Base-by-base conservation (phyloP, 2,329 filamentous ascomycete genomes). In the Colletotrichum gloeosporioides region DNA sequence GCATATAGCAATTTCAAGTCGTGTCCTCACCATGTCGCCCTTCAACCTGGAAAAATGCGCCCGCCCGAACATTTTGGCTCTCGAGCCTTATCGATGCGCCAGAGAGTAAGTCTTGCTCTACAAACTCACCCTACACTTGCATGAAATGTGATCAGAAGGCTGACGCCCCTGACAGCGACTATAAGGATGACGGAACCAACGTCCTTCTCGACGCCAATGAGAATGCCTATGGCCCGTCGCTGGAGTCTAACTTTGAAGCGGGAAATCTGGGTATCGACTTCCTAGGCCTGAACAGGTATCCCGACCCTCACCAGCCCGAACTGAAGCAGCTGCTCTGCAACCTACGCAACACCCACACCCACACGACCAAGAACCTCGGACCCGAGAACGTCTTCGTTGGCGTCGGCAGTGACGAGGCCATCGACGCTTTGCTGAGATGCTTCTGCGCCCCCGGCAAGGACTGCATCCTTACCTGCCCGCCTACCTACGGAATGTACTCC, bases 401-500 rank as follows among this genome's bases (percentile, higher is more conserved):
- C 77, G 96, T 99, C 59, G 97, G 97, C 78, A 98, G 95, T 77
- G 97, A 99, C 84, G 97, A 99, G 89, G 96, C 95, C 78, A 98
- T 99, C 83, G 97, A 99, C 86, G 95, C 95, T 8, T 91, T 99
- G 55, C 90, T 99, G 76, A 94, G 97, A 69, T 97, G 95, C 85
- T 99, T 99, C 88, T 99, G 97, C 86, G 88, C 92, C 3, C 97
- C 97, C 1, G 95, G 94, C 62, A 90, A 90, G 79, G 97, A 99
- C 86, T 95, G 95, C 83, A 98, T 99, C 83, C 91, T 99, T 44
- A 96, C 95, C 57, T 99, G 96, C 82, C 97, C 97, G 22, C 97
- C 97, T 1, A 99, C 97, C 1, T 99, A 99, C 84, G 97, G 97
- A 86, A 99, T 99, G 97, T 99, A 99, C 88, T 89, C 92, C 63